phyloP scores from a whole-genome alignment of 148 eudicot genomes.

The Diospyros lotus region DNA sequence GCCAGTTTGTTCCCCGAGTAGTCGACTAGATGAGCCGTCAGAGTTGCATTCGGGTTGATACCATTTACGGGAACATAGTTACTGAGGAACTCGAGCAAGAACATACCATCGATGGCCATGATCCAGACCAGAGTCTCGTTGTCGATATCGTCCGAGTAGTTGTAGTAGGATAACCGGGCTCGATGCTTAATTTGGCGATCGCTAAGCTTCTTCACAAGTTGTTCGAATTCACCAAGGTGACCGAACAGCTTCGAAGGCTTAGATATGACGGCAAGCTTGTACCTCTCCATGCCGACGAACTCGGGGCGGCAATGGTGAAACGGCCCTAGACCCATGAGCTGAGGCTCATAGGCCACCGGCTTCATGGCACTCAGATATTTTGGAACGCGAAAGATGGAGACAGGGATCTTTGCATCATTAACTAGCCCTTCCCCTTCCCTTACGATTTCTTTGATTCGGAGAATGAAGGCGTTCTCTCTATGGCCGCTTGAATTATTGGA shows the following conservation, averaged over 20 bases:
- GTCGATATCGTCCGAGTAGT: slow-evolving; percentile 14
- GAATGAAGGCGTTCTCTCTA: background rate
- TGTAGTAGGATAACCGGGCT: slow-evolving; percentile 33
- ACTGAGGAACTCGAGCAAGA: slow-evolving; percentile 29
- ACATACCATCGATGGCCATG: slow-evolving; percentile 37
- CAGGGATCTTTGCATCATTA: slow-evolving; percentile 23
- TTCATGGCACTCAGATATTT: slow-evolving; percentile 17
- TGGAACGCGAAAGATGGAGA: slow-evolving; percentile 41
- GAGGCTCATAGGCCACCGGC: slow-evolving; percentile 40
- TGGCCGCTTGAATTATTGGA: no score
- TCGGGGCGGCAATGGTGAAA: slow-evolving; percentile 40
- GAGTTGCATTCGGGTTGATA: background rate
- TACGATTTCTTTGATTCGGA: slow-evolving; percentile 14
- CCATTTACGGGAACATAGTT: background rate
- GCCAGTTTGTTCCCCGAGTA: slow-evolving; percentile 7
- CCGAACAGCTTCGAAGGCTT: slow-evolving; percentile 10
- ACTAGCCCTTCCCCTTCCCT: slow-evolving; percentile 15
- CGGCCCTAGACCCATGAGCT: slow-evolving; percentile 38
- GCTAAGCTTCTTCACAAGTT: slow-evolving; percentile 8
- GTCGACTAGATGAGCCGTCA: slow-evolving; percentile 11
- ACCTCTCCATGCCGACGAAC: slow-evolving; percentile 36
- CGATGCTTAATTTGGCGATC: slow-evolving; percentile 5
- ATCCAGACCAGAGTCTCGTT: slow-evolving; percentile 33
- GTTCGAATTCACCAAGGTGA: slow-evolving; percentile 3
- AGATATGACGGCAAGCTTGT: slow-evolving; percentile 33